Conservation (phyloP, 768 basidiomycete genomes). For the Calvatia gigantea region DNA sequence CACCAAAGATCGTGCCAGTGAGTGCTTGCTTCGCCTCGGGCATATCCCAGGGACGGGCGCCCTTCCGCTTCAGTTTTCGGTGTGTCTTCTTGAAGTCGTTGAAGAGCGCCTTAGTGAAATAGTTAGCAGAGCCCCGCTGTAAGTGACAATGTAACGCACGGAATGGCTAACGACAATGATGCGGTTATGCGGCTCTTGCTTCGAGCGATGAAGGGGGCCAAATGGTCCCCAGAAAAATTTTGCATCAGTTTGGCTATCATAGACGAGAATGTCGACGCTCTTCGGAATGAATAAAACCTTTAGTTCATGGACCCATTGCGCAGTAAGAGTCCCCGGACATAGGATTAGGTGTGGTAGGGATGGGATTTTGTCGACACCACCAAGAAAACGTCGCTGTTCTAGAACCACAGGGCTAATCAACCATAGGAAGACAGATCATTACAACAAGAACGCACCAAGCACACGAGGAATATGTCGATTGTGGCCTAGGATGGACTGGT, state of each 20-base stretch:
- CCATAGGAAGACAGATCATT: no score
- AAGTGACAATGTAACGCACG: constrained; percentile 14
- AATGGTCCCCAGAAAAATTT: constrained; percentile 18
- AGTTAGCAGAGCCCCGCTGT: not conserved
- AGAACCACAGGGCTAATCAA: not conserved
- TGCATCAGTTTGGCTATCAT: constrained; percentile 11
- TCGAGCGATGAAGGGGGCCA: constrained; percentile 15
- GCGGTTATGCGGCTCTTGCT: constrained; percentile 7
- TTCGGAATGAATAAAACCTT: constrained; percentile 13
- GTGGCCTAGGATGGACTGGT: not conserved
- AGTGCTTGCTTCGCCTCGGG: not conserved
- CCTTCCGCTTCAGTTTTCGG: not conserved
- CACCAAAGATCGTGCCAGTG: constrained; percentile 15
- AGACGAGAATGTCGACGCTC: constrained; percentile 23
- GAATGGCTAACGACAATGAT: constrained; percentile 23
- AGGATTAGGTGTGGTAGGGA: constrained; percentile 19
- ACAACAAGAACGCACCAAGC: constrained; percentile 18
- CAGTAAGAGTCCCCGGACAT: constrained; percentile 21
- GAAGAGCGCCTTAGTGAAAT: constrained; percentile 15
- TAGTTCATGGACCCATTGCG: constrained; percentile 22
- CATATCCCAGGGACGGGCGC: not conserved
- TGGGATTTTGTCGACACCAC: constrained; percentile 9
- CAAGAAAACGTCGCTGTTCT: constrained; percentile 15
- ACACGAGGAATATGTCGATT: constrained; percentile 16
- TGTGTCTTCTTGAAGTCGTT: constrained; percentile 10